A percentile compares a stretch with the other conserved stretches of the same genome.
phyloP scores from a whole-genome alignment of 768 basidiomycete species.

The Amanita pallidorosea region DNA sequence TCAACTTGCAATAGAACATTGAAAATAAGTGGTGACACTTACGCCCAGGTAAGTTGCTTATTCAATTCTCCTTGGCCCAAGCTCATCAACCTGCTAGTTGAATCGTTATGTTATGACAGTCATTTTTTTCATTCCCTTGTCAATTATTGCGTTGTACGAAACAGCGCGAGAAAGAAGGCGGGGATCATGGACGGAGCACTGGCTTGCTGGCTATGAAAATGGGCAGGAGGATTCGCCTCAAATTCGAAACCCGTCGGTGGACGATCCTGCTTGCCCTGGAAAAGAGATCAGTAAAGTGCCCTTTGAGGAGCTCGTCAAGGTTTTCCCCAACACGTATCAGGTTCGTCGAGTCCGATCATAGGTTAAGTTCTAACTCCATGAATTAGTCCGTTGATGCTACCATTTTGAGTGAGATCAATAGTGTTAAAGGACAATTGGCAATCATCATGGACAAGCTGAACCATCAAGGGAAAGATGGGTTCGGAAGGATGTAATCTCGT shows the following conservation, averaged over 20 bases:
- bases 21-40: slow-evolving; percentile 37
- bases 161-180: slow-evolving; percentile 37
- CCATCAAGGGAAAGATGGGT: slow-evolving; percentile 2
- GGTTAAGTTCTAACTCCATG: not conserved
- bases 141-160: slow-evolving; percentile 68
- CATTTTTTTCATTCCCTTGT: slow-evolving; percentile 77
- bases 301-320: slow-evolving; percentile 59
- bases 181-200: slow-evolving; percentile 55
- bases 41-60: slow-evolving; percentile 37
- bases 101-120: slow-evolving; percentile 71
- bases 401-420: slow-evolving; percentile 53
- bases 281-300: slow-evolving; percentile 59
- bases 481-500: not conserved
- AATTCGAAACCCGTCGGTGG: slow-evolving; percentile 49
- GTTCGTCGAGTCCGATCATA: slow-evolving; percentile 27
- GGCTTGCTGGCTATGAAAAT: slow-evolving; percentile 58
- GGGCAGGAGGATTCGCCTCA: slow-evolving; percentile 37
- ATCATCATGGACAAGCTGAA: slow-evolving; percentile 27
- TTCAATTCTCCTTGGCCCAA: not conserved
- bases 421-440: slow-evolving; percentile 38
- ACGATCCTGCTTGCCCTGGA: slow-evolving; percentile 42
- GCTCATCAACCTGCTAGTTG: slow-evolving; percentile 26
- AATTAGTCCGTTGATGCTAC: slow-evolving; percentile 59
- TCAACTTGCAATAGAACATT: slow-evolving; percentile 29
- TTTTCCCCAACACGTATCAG: slow-evolving; percentile 62